Evolutionary conservation across 257 asterid species (phyloP).

Genomic region (Jacaranda mimosifolia): DNA sequence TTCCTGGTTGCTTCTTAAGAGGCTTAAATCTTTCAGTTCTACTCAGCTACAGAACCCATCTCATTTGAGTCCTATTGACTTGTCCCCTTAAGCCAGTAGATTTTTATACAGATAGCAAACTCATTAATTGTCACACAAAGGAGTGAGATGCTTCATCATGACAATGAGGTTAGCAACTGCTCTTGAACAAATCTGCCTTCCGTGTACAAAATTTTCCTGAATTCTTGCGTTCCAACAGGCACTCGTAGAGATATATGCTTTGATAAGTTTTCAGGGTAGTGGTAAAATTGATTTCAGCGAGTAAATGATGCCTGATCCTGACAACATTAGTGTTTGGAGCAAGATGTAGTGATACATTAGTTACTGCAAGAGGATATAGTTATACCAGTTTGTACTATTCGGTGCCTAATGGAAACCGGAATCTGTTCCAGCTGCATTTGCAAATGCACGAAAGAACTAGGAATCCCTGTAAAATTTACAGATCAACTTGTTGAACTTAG

Average conservation of each 20-base stretch:
- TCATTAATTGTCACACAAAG: background rate
- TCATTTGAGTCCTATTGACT: conserved; percentile 43
- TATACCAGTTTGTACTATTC: background rate
- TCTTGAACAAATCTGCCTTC: background rate
- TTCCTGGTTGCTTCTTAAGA: conserved; percentile 71
- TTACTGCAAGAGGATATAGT: background rate
- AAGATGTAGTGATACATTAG: background rate
- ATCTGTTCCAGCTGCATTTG: conserved; percentile 13
- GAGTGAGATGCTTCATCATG: conserved; percentile 7
- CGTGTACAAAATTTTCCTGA: background rate
- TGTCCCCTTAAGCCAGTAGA: conserved; percentile 53
- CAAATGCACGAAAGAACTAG: conserved; percentile 8
- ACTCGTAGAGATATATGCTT: background rate
- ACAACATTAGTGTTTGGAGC: background rate
- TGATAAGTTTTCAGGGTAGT: background rate
- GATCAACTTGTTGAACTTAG: background rate
- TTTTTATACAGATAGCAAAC: background rate
- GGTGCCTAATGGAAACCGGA: background rate
- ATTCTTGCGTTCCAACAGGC: background rate
- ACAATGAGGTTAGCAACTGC: background rate
- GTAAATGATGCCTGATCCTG: background rate
- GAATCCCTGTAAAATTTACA: background rate
- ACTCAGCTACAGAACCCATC: conserved; percentile 36
- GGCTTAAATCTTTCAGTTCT: conserved; percentile 55
- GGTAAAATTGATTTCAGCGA: background rate